Base-by-base conservation (phyloP, 345 rosid species). In the Populus pruinosa region DNA sequence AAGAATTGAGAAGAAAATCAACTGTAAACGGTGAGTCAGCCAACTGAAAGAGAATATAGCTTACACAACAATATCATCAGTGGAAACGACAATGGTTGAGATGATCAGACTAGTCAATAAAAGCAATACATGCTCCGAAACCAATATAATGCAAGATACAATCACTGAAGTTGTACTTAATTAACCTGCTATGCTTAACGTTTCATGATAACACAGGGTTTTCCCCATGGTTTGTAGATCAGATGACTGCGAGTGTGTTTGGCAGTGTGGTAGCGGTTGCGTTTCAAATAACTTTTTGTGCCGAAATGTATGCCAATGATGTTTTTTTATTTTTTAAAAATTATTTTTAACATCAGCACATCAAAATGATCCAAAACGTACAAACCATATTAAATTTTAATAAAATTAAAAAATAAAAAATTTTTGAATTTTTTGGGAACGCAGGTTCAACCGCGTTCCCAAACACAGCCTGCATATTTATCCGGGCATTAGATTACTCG, bases 1-100 rank as follows among this genome's bases (percentile, higher is more conserved):
- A 79, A 69, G 67, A 76, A 69, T 39, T 59, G 35, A 31, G 67
- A 53, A 53, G 66, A 25, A 59, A 80, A 67, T 69, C 74, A 81
- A 74, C 38, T 66, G 65, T 53, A 27, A 81, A 65, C 47, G 29
- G 36, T 43, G 49, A 41, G 62, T 31, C 17, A 8, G 65, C 65
- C 65, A 50, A 36, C 38, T 64, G 47, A 56, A 12, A 64, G 53
- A 77, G 38, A 73, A 53, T 33, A 61, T 59, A 69, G 49, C 5
- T 61, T 44, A 18, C 31, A 44, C 39, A 66, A 50, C 5, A 59
- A 35, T 33, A 78, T 55, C 38, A 73, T 36, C 25, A 72, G 36
- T 8, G 9, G 20, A 71, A 23, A 41, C 6, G 2, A 20, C 29
- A 10, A 20, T 11, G 56, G 44, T 23, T n/a, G 29, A n/a, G 67